A percentile compares a stretch with the other conserved stretches of the same genome.
Evolutionary conservation across 352 stramenopile genomes (phyloP).

Genomic region (Peronospora belbahrii): DNA sequence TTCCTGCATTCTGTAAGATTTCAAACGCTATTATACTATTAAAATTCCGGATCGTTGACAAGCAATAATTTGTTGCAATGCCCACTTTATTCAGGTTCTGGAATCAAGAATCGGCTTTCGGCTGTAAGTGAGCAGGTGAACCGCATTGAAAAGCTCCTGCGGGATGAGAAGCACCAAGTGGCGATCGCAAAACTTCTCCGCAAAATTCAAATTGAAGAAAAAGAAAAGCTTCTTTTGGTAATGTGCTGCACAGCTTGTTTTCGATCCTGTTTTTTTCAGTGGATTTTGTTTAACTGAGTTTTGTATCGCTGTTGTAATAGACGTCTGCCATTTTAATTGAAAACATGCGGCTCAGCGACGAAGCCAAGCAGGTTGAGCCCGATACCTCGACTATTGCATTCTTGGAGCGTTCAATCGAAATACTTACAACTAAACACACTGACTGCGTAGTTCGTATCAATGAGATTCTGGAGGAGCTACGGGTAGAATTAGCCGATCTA

Average conservation of each 20-base stretch:
- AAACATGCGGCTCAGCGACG: conserved; percentile 60
- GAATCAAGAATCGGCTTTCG: conserved; percentile 59
- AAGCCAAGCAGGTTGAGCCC: conserved; percentile 25
- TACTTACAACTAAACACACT: conserved; percentile 48
- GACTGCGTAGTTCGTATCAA: conserved; percentile 70
- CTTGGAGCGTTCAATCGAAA: conserved; percentile 52
- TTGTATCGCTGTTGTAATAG: conserved; percentile 17
- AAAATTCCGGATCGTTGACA: too few species aligned
- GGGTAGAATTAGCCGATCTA: conserved; percentile 47
- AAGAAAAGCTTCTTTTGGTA: conserved; percentile 77
- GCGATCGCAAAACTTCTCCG: conserved; percentile 53
- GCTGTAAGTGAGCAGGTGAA: conserved; percentile 66
- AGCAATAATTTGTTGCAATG: background rate
- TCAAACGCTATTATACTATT: background rate
- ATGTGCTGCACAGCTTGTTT: too few species aligned
- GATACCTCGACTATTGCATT: conserved; percentile 45
- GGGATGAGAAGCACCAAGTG: conserved; percentile 25
- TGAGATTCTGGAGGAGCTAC: conserved; percentile 65
- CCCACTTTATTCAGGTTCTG: conserved; percentile 26
- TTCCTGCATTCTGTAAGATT: conserved; percentile 57
- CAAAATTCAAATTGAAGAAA: conserved; percentile 68
- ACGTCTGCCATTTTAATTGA: conserved; percentile 77
- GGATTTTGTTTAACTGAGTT: background rate
- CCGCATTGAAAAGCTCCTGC: conserved; percentile 43
- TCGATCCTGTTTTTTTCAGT: background rate